Evolutionary conservation across 805 yeast genomes (phyloP).

Genomic region (Naumovozyma castellii): DNA sequence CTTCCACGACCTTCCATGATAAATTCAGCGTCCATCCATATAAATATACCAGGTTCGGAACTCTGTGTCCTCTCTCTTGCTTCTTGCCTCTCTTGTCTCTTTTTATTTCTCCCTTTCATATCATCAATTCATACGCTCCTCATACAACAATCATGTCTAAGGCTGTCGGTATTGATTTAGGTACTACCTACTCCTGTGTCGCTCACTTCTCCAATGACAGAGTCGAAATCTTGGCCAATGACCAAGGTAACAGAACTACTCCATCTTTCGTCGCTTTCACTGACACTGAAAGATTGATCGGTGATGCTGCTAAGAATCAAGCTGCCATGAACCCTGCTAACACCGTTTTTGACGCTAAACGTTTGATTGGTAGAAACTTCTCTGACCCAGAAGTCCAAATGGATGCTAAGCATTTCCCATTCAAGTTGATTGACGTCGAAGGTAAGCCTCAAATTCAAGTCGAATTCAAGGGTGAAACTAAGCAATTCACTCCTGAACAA

Average conservation of each 20-base stretch:
- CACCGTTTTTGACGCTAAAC: slow-evolving; percentile 92
- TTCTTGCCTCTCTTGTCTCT: too few relatives aligned
- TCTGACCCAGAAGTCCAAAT: slow-evolving; percentile 49
- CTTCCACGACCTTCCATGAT: not conserved
- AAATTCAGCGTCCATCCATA: not conserved
- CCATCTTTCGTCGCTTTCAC: slow-evolving; percentile 96
- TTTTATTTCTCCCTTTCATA: not conserved
- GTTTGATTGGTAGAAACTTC: slow-evolving; percentile 72
- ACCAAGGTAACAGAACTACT: slow-evolving; percentile 97
- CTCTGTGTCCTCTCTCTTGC: too few relatives aligned
- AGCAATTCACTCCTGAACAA: slow-evolving; percentile 87
- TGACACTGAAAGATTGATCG: slow-evolving; percentile 53
- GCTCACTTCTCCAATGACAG: slow-evolving; percentile 79
- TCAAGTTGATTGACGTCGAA: slow-evolving; percentile 61
- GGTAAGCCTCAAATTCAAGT: slow-evolving; percentile 87
- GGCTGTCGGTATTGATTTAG: slow-evolving; percentile 76
- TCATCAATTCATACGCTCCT: not conserved
- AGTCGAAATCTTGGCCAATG: slow-evolving; percentile 92
- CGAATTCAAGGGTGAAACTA: slow-evolving; percentile 79
- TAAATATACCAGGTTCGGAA: too few relatives aligned
- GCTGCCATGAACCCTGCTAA: slow-evolving; percentile 93
- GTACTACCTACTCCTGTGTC: slow-evolving; percentile 96
- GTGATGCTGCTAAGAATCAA: slow-evolving; percentile 81
- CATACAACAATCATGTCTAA: slow-evolving; percentile 24
- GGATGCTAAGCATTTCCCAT: slow-evolving; percentile 73